phyloP scores from a whole-genome alignment of 768 basidiomycete species.

The Naematelia aurantialba region DNA sequence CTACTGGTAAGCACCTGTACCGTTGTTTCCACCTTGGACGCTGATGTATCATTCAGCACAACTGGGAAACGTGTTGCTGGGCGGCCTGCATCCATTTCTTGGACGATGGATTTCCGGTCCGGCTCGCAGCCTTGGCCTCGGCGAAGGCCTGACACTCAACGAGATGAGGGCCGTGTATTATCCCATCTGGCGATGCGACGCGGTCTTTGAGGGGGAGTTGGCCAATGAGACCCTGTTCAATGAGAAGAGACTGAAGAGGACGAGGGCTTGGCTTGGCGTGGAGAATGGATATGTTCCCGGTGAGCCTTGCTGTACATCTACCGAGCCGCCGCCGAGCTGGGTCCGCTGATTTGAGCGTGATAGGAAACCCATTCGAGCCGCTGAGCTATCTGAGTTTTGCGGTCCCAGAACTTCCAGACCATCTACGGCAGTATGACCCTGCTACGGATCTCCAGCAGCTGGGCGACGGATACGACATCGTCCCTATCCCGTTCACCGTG shows the following conservation, averaged over 20 bases:
- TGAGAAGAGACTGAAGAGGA: slow-evolving; percentile 6
- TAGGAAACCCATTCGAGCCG: slow-evolving; percentile 45
- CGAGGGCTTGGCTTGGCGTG: slow-evolving; percentile 32
- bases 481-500: slow-evolving; percentile 41
- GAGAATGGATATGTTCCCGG: slow-evolving; percentile 43
- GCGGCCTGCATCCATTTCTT: slow-evolving; percentile 31
- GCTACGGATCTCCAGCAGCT: slow-evolving; percentile 35
- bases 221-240: slow-evolving; percentile 10
- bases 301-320: slow-evolving; percentile 9
- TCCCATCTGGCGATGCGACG: slow-evolving; percentile 44
- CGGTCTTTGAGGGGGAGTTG: slow-evolving; percentile 23
- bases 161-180: slow-evolving; percentile 45
- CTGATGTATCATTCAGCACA: slow-evolving; percentile 7
- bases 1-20: slow-evolving; percentile 20
- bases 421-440: slow-evolving; percentile 34
- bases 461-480: slow-evolving; percentile 34
- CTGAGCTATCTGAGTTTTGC: slow-evolving; percentile 43
- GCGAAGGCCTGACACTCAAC: slow-evolving; percentile 26
- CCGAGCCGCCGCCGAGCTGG: neutral
- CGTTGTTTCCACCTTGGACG: neutral
- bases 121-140: slow-evolving; percentile 41
- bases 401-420: slow-evolving; percentile 35
- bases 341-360: neutral
- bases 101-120: slow-evolving; percentile 21
- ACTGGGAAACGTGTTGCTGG: slow-evolving; percentile 30